Evolutionary conservation across 805 yeast species (phyloP).

Genomic region (Nematodospora valgi): DNA sequence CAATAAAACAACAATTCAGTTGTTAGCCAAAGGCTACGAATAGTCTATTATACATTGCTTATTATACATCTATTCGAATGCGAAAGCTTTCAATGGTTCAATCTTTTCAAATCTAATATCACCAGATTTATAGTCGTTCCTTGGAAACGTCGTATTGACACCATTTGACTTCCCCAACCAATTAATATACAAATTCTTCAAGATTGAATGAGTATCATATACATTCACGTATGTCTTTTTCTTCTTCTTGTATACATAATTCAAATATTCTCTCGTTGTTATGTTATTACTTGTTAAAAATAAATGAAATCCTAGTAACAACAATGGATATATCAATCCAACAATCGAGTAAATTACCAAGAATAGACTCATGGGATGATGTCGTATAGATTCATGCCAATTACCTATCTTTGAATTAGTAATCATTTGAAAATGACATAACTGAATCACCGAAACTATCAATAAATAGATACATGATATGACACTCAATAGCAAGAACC

Average conservation of each 20-base stretch:
- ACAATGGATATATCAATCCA: slow-evolving; percentile 51
- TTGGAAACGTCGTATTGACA: slow-evolving; percentile 15
- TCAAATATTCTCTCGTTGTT: slow-evolving; percentile 72
- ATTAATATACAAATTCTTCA: slow-evolving; percentile 28
- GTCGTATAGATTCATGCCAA: slow-evolving; percentile 15
- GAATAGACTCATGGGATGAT: slow-evolving; percentile 42
- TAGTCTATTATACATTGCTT: too few relatives aligned
- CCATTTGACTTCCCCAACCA: slow-evolving; percentile 37
- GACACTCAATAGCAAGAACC: slow-evolving; percentile 26
- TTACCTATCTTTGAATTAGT: slow-evolving; percentile 26
- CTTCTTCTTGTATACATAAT: slow-evolving; percentile 33
- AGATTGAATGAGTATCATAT: slow-evolving; percentile 20
- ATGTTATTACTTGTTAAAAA: slow-evolving; percentile 53
- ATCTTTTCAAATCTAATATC: slow-evolving; percentile 25
- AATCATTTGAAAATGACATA: too few relatives aligned
- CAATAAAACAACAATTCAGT: too few relatives aligned
- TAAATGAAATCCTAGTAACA: slow-evolving; percentile 52
- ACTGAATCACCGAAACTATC: slow-evolving; percentile 18
- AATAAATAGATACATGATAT: slow-evolving; percentile 18
- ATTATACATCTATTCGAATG: too few relatives aligned
- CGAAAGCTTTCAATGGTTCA: slow-evolving; percentile 17
- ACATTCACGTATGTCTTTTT: slow-evolving; percentile 28
- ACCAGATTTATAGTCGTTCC: slow-evolving; percentile 16
- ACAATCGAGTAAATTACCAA: slow-evolving; percentile 49
- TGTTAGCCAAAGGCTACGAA: too few relatives aligned